phyloP scores from a whole-genome alignment of 345 rosid species.

The Salix exigua region DNA sequence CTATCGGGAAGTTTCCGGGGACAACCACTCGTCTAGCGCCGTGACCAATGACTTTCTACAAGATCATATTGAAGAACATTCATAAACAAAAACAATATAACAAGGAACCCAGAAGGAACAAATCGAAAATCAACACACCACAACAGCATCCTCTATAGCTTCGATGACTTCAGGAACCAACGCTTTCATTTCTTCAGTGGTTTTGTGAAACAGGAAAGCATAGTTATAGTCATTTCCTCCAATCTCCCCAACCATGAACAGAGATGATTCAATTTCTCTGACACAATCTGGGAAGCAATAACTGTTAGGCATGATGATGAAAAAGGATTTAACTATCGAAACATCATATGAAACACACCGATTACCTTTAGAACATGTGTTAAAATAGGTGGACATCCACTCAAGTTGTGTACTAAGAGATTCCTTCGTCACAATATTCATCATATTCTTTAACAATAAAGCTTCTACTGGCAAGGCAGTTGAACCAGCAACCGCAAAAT shows the following conservation, averaged over 20 bases:
- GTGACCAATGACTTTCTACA: background rate
- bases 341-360: no score
- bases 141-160: background rate
- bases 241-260: background rate
- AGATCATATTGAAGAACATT: background rate
- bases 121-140: background rate
- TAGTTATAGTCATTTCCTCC: conserved; percentile 3
- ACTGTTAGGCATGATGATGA: no score
- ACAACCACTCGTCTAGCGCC: conserved; percentile 3
- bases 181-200: background rate
- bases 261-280: background rate
- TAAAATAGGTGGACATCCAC: background rate
- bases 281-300: background rate
- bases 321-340: no score
- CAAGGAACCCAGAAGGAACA: background rate
- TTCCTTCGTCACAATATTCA: no score
- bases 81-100: background rate
- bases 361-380: no score
- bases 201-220: background rate
- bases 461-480: background rate
- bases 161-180: conserved; percentile 1
- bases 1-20: background rate
- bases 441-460: background rate
- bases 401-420: conserved; percentile 4
- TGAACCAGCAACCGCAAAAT: conserved; percentile 9